Evolutionary conservation across 352 stramenopile species (phyloP).

Genomic region (Phytophthora citricola): DNA sequence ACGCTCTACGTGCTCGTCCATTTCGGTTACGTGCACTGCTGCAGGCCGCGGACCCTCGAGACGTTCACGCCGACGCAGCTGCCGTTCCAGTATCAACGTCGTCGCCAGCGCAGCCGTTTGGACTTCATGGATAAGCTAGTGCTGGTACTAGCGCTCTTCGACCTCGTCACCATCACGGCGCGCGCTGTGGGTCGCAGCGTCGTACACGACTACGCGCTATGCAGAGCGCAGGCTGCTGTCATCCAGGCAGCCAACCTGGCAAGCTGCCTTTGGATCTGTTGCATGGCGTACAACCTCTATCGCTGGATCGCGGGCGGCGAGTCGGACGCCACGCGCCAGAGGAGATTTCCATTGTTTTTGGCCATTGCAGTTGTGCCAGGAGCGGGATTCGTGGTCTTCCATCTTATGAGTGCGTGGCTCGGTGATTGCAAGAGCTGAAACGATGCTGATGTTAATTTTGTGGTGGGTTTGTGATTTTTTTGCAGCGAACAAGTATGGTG

Average conservation of each 20-base stretch:
- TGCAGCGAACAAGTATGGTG: constrained; percentile 67
- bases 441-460: neutral
- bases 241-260: constrained; percentile 64
- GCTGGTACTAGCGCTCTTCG: constrained; percentile 73
- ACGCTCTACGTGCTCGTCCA: constrained; percentile 73
- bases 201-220: constrained; percentile 51
- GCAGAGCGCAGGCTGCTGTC: constrained; percentile 60
- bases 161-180: constrained; percentile 59
- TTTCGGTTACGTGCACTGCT: constrained; percentile 58
- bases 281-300: constrained; percentile 85
- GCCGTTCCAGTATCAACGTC: constrained; percentile 14
- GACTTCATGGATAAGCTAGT: constrained; percentile 81
- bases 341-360: constrained; percentile 64
- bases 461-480: constrained; percentile 5
- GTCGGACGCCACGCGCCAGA: constrained; percentile 68
- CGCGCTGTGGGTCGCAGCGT: constrained; percentile 64
- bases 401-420: constrained; percentile 50
- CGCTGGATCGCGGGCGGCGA: constrained; percentile 81
- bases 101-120: constrained; percentile 30
- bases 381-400: constrained; percentile 57
- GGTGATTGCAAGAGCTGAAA: neutral
- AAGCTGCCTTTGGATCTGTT: constrained; percentile 77
- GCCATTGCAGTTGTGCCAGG: constrained; percentile 60
- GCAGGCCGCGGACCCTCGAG: constrained; percentile 12
- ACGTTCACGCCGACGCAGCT: constrained; percentile 8